Conservation (phyloP, 2,329 filamentous ascomycete species). For the Colletotrichum sp. region DNA sequence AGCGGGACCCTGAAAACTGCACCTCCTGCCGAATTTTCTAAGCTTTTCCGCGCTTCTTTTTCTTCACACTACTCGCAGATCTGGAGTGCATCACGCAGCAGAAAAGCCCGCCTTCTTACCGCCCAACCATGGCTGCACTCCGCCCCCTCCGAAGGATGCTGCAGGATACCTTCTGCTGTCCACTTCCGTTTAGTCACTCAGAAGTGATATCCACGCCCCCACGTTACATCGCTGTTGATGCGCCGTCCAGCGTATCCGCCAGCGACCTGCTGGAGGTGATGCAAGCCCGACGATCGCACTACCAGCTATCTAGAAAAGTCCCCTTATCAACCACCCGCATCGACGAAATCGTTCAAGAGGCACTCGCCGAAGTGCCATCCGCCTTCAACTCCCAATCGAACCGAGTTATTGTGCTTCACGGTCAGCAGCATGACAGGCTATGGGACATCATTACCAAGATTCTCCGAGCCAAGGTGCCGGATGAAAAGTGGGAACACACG, state of each 20-base stretch:
- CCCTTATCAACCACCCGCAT: slow-evolving; percentile 63
- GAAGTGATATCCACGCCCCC: background rate
- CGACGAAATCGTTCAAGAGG: slow-evolving; percentile 67
- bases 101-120: background rate
- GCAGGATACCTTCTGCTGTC: background rate
- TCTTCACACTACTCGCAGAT: background rate
- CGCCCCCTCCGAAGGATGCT: background rate
- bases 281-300: slow-evolving; percentile 72
- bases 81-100: background rate
- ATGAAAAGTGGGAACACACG: slow-evolving; percentile 63
- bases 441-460: slow-evolving; percentile 76
- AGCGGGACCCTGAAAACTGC: background rate
- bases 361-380: slow-evolving; percentile 73
- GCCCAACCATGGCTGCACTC: background rate
- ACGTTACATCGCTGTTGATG: background rate
- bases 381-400: slow-evolving; percentile 91
- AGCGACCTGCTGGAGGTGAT: slow-evolving; percentile 66
- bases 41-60: background rate
- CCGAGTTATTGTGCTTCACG: slow-evolving; percentile 78
- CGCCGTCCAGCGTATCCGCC: slow-evolving; percentile 32
- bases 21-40: background rate
- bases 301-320: slow-evolving; percentile 69
- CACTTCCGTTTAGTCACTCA: background rate
- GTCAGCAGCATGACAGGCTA: slow-evolving; percentile 83
- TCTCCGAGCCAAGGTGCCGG: slow-evolving; percentile 72